These are phyloP conservation scores for Penicillium coprophilum DNA, from an alignment of 495 filamentous ascomycete genomes.

Conservation along the genomic window DNA sequence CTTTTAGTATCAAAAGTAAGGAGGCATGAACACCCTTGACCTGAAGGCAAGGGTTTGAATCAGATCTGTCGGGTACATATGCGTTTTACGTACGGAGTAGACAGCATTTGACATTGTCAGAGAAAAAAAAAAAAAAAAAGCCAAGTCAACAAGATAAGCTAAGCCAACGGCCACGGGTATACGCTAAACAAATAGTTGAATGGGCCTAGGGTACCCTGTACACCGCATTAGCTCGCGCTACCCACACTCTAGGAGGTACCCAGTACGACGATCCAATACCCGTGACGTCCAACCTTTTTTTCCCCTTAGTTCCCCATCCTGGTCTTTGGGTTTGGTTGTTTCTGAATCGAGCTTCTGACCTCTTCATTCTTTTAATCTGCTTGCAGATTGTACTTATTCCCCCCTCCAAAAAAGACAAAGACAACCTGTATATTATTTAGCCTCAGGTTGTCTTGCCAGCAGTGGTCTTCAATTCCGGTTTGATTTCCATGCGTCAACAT, in stretches of 20 bases:
- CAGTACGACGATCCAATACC: constrained; percentile 12
- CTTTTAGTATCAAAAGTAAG: neutral
- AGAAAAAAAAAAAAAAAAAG: too few relatives aligned
- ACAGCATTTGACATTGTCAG: neutral
- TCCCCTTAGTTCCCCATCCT: constrained; percentile 21
- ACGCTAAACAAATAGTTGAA: neutral
- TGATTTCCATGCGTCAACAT: constrained; percentile 54
- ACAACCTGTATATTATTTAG: constrained; percentile 13
- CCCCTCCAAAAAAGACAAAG: neutral
- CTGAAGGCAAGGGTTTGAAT: constrained; percentile 1
- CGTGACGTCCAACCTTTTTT: constrained; percentile 17
- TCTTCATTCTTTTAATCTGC: constrained; percentile 9
- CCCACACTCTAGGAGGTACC: constrained; percentile 10
- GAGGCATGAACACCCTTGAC: neutral
- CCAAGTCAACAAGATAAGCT: neutral
- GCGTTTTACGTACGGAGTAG: neutral
- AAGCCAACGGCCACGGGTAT: neutral
- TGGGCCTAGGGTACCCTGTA: constrained; percentile 10
- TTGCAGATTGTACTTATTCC: neutral
- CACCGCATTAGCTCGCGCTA: constrained; percentile 12
- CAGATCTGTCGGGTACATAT: constrained; percentile 6
- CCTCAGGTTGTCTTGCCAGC: constrained; percentile 32
- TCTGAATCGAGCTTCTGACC: constrained; percentile 24
- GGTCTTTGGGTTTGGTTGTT: constrained; percentile 12
- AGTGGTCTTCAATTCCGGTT: constrained; percentile 29